Percentiles rank a stretch among this genome's conserved stretches.
phyloP scores from a whole-genome alignment of 2,329 filamentous ascomycete species.

The Penicillium sp. region DNA sequence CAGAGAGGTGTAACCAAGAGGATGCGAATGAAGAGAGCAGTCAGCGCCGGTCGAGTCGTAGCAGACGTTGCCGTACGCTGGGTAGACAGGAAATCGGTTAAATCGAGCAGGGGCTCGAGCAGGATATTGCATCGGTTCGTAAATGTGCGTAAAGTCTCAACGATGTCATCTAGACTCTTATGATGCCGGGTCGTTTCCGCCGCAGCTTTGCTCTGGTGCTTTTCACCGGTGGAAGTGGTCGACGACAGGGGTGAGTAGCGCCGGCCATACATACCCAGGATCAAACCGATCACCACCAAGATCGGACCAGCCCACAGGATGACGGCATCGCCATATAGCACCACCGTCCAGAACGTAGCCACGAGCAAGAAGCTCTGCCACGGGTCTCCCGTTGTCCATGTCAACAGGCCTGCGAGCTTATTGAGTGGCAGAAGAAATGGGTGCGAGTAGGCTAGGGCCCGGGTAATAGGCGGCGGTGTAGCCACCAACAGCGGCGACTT shows the following conservation, averaged over 20 bases:
- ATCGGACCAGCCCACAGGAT: constrained; percentile 77
- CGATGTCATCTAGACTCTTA: constrained; percentile 94
- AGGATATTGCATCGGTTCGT: constrained; percentile 89
- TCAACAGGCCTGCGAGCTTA: constrained; percentile 74
- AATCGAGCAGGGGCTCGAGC: constrained; percentile 76
- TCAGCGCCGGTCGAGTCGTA: constrained; percentile 83
- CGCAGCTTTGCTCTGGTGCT: constrained; percentile 47
- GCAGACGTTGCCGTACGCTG: constrained; percentile 86
- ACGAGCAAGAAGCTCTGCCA: constrained; percentile 96
- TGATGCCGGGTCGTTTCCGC: constrained; percentile 71
- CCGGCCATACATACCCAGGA: constrained; percentile 85
- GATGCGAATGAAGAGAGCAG: constrained; percentile 81
- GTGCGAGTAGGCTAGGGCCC: constrained; percentile 91
- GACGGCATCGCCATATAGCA: constrained; percentile 81
- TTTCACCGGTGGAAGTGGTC: constrained; percentile 68
- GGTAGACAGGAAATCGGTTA: constrained; percentile 90
- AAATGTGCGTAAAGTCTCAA: constrained; percentile 85
- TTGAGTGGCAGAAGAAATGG: constrained; percentile 89
- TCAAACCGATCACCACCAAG: constrained; percentile 70
- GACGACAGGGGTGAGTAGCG: constrained; percentile 87
- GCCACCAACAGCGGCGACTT: constrained; percentile 90
- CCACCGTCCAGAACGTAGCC: constrained; percentile 75
- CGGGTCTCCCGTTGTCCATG: constrained; percentile 88
- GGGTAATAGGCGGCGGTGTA: constrained; percentile 89
- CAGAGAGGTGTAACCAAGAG: constrained; percentile 83